These are phyloP conservation scores for Cordyceps cateniannulata DNA, from an alignment of 2,329 filamentous ascomycete genomes.

Conservation along the genomic window DNA sequence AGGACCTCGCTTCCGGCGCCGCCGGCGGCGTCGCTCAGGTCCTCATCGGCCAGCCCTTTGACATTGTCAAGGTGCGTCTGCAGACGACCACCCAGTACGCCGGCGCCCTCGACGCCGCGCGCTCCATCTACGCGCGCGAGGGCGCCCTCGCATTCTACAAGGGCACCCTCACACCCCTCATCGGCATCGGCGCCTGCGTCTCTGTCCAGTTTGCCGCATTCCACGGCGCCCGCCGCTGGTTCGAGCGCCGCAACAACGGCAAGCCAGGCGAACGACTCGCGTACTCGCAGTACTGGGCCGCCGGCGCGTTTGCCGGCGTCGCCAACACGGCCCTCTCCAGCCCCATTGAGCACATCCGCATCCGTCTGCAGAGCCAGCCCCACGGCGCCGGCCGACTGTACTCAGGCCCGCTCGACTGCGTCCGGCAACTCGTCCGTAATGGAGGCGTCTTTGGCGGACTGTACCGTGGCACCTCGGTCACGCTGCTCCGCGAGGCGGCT, in stretches of 20 bases:
- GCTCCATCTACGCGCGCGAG: slow-evolving; percentile 80
- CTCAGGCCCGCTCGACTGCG: slow-evolving; percentile 79
- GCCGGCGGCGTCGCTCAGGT: slow-evolving; percentile 92
- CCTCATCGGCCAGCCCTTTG: slow-evolving; percentile 71
- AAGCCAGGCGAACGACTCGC: slow-evolving; percentile 50
- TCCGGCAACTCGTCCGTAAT: slow-evolving; percentile 64
- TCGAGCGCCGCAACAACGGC: slow-evolving; percentile 71
- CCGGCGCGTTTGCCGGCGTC: slow-evolving; percentile 87
- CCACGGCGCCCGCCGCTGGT: slow-evolving; percentile 79
- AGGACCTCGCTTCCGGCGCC: slow-evolving; percentile 88
- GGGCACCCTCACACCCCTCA: slow-evolving; percentile 86
- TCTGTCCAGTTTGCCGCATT: slow-evolving; percentile 99
- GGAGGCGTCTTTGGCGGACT: slow-evolving; percentile 60
- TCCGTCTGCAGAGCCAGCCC: slow-evolving; percentile 91
- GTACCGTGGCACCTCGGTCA: slow-evolving; percentile 84
- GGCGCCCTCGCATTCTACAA: slow-evolving; percentile 95
- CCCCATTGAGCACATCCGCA: slow-evolving; percentile 95
- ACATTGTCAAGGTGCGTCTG: slow-evolving; percentile 96
- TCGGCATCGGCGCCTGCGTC: slow-evolving; percentile 94
- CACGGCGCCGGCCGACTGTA: slow-evolving; percentile 78
- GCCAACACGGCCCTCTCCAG: slow-evolving; percentile 83
- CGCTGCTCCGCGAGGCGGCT: slow-evolving; percentile 80
- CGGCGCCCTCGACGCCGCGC: slow-evolving; percentile 72
- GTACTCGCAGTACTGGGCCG: slow-evolving; percentile 81
- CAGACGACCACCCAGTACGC: slow-evolving; percentile 82